Percentiles rank a stretch among this genome's conserved stretches.
Conservation (phyloP, 768 basidiomycete genomes). For the Clathrus columnatus region DNA sequence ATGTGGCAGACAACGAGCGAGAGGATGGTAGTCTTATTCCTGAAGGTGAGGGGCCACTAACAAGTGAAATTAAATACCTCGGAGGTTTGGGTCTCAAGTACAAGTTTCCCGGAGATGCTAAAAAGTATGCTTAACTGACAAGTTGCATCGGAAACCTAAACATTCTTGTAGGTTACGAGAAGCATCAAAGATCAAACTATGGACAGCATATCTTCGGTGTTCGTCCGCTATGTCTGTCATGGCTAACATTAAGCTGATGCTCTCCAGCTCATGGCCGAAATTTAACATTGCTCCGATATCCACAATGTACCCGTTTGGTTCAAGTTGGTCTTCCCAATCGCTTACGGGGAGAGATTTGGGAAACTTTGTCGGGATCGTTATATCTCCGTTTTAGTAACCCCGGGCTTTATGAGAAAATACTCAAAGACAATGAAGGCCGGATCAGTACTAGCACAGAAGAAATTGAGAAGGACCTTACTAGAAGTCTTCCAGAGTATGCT, state of each 20-base stretch:
- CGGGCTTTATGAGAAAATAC: constrained; percentile 66
- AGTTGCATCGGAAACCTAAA: background rate
- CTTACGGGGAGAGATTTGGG: constrained; percentile 96
- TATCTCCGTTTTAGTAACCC: constrained; percentile 85
- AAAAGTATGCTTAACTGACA: constrained; percentile 50
- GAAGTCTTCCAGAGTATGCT: constrained; percentile 93
- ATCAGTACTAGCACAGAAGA: constrained; percentile 90
- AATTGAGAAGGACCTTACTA: constrained; percentile 96
- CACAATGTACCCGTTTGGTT: constrained; percentile 92
- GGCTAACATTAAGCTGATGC: constrained; percentile 7
- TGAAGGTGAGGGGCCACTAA: constrained; percentile 37
- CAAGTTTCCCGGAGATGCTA: constrained; percentile 88
- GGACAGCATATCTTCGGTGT: constrained; percentile 84
- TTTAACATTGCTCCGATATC: constrained; percentile 91
- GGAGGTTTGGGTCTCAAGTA: constrained; percentile 75
- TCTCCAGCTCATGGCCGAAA: constrained; percentile 80
- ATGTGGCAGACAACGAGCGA: constrained; percentile 53
- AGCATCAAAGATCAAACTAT: constrained; percentile 91
- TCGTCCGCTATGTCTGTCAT: constrained; percentile 15
- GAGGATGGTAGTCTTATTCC: constrained; percentile 59
- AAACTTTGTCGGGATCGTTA: constrained; percentile 88
- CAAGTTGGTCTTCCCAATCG: constrained; percentile 95
- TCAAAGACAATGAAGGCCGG: constrained; percentile 69
- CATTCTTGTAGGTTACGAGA: constrained; percentile 57
- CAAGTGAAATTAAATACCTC: constrained; percentile 47